Evolutionary conservation across 1,139 yeast species (phyloP), one percentile per base, ranked within the genome.

Genomic region (Hyphopichia wangnamkhiaoensis): DNA sequence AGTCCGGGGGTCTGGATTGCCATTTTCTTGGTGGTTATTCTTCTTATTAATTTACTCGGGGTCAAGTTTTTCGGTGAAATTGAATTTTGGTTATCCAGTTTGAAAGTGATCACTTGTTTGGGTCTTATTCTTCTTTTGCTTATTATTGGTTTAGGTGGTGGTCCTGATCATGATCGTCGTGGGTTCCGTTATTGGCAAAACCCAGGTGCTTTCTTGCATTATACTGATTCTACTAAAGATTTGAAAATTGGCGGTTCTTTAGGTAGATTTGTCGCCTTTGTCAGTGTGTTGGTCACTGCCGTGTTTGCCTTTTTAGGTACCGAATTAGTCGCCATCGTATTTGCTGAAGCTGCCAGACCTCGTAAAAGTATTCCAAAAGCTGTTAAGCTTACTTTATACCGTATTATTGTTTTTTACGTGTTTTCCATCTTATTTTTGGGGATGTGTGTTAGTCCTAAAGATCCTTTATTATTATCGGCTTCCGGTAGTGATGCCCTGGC

Each of bases 311-410:
- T 72, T 57, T 66, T 76, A 37, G 87, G 87, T 52, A 79, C 85
- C 15, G 91, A 84, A 59, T 59, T 62, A 68, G 61, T 67, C 45
- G 75, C 74, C 48, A 79, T 85, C 51, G 82, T 89, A 15, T 85
- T 85, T 51, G 88, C 88, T 43, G 95, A 86, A 65, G 82, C 90
- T 44, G 71, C 76, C 49, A 79, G 85, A 59, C 94, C 94, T 47
- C 75, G 93, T 63, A 72, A 75, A 53, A 76, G 84, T 45, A 82
- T 86, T 49, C 93, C 93, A 53, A 80, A 78, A 59, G 94, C 95
- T 37, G 80, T 85, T 56, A 82, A 73, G 58, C 71, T 83, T 59
- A 85, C 90, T 19, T 80, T 86, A 58, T 84, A 79, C 74, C 84
- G 95, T 68, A 84, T 87, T 50, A 61, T 83, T 43, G 57, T 86